Base-by-base conservation (phyloP, 2,329 filamentous ascomycete genomes). In the Biscogniauxia marginata region DNA sequence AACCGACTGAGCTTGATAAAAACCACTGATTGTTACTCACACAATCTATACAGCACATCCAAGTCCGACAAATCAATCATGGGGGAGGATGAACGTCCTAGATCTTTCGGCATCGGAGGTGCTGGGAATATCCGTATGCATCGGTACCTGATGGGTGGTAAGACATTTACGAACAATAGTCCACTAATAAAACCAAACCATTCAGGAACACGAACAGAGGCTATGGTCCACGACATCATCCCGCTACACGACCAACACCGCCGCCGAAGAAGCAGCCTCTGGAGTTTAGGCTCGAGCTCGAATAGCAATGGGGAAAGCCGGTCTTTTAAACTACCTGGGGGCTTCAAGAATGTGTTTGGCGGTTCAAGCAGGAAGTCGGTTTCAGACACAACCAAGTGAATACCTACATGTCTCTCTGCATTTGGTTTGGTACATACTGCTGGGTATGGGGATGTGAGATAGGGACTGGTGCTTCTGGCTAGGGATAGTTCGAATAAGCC, bases 41-140 rank as follows among this genome's bases (percentile, higher is more conserved):
- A 53, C 22, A 56, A 24, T 19, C 46, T 47, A 3, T 57, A 24
- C 19, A 22, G 9, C 47, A 21, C 16, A 9, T 54, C 46, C 18
- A 50, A 52, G 30, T 45, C 19, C 30, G 46, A 11, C 11, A 50
- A 22, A 34, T 16, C 19, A 25, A 43, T 20, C 4, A 57, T 56
- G 55, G 43, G 30, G 1, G 50, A 58, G 6, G 53, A 51, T 20
- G 64, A 67, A 50, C 57, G 58, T 20, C 63, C 58, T 5, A 65
- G 54, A 46, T 69, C 67, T 11, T 69, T 69, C 57, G 67, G 67
- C 6, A 67, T 69, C 24, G 66, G 67, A 20, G 66, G 67, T 11
- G 66, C 67, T n/a, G 67, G 67, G 2, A 68, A 68, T 46, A 69
- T 69, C 30, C 62, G 67, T 69, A 67, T 25, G 64, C 4, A 8